phyloP scores from a whole-genome alignment of 1,139 yeast species.

The Lodderomyces orthopsilosis region DNA sequence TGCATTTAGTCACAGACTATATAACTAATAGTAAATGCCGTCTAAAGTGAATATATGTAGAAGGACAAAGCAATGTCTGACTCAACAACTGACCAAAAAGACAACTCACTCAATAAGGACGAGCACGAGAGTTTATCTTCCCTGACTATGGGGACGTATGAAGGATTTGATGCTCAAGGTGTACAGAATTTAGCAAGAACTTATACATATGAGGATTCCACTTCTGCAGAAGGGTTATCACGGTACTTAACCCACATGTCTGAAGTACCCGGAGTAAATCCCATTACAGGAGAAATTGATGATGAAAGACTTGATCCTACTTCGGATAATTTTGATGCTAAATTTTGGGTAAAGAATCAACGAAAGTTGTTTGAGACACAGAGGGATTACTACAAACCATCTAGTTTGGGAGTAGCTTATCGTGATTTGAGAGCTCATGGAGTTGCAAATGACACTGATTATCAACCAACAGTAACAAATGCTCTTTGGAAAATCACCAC shows the following conservation, averaged over 20 bases:
- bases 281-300: conserved; percentile 21
- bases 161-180: conserved; percentile 3
- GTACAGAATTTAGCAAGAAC: conserved; percentile 35
- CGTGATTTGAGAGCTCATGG: conserved; percentile 70
- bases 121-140: background rate
- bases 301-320: conserved; percentile 12
- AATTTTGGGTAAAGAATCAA: conserved; percentile 72
- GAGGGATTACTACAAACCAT: conserved; percentile 50
- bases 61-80: background rate
- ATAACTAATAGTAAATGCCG: background rate
- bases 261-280: conserved; percentile 48
- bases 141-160: conserved; percentile 1
- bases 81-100: background rate
- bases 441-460: conserved; percentile 73
- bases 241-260: conserved; percentile 49
- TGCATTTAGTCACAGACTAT: conserved; percentile 1
- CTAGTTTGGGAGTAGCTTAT: conserved; percentile 67
- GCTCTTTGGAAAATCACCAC: conserved; percentile 29
- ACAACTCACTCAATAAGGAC: background rate
- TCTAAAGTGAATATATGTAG: background rate
- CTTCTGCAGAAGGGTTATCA: conserved; percentile 11
- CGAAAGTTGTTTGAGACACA: conserved; percentile 28
- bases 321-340: conserved; percentile 19
- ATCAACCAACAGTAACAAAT: conserved; percentile 70
- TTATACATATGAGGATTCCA: conserved; percentile 23